Conservation (phyloP, 2,329 filamentous ascomycete species). For the Epichloe brachyelytri region DNA sequence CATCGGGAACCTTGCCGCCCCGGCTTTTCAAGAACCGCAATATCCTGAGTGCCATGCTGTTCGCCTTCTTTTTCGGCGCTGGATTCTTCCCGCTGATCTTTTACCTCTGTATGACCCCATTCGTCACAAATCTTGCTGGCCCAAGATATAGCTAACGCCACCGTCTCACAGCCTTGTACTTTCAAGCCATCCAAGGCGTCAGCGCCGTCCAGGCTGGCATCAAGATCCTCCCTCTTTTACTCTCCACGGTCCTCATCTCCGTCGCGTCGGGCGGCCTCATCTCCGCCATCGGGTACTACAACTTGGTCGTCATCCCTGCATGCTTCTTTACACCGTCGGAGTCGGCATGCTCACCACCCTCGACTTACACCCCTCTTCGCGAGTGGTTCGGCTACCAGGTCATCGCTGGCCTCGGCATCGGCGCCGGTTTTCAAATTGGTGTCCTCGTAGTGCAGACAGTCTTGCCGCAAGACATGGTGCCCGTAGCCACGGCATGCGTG, state of each 20-base stretch:
- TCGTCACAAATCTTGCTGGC: constrained; percentile 7
- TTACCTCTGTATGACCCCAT: constrained; percentile 30
- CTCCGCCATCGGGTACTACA: constrained; percentile 30
- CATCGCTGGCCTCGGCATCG: constrained; percentile 39
- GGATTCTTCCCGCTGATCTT: constrained; percentile 41
- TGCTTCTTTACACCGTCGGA: constrained; percentile 31
- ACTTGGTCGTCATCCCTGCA: constrained; percentile 26
- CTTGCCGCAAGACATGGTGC: constrained; percentile 33
- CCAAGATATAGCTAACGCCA: background rate
- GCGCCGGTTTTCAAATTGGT: constrained; percentile 34
- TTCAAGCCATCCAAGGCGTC: constrained; percentile 40
- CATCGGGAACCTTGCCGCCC: constrained; percentile 32
- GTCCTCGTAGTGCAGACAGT: constrained; percentile 39
- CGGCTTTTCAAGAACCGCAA: constrained; percentile 32
- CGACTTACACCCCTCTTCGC: constrained; percentile 28
- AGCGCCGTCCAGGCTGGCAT: constrained; percentile 41
- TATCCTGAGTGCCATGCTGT: constrained; percentile 27
- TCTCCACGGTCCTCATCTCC: constrained; percentile 36
- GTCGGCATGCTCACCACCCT: constrained; percentile 43
- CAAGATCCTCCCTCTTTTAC: constrained; percentile 39
- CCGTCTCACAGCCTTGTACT: constrained; percentile 29
- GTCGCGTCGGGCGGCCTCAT: constrained; percentile 30
- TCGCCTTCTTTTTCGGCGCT: constrained; percentile 35
- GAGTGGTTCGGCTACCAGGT: constrained; percentile 48
- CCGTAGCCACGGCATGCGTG: constrained; percentile 37